Evolutionary conservation across 2,329 filamentous ascomycete species (phyloP), one percentile per base, ranked within the genome.

Genomic region (Aciculosporium take): DNA sequence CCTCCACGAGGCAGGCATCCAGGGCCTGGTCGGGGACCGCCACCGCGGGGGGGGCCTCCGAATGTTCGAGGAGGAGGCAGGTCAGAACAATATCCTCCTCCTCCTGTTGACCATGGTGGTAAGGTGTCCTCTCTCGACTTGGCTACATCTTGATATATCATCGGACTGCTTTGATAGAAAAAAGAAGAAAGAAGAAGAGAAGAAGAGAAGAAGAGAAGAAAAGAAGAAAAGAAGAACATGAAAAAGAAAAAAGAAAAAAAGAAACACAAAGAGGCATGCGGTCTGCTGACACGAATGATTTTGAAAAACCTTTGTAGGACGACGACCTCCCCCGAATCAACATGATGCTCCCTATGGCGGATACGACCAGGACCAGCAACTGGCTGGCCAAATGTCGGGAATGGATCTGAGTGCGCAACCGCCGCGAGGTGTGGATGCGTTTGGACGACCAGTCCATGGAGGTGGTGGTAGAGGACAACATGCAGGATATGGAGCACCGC

Each of bases 1-100:
- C 62, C 64, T n/a, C 57, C 61, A 21, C 57, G 60, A 38, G 58
- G 54, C 38, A 53, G 54, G 42, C 47, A 48, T 9, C 52, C 53
- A 13, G 52, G 49, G 18, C 56, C 52, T n/a, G 54, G 56, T 28
- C 54, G 62, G 24, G 43, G 39, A 17, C 36, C 40, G n/a, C 43
- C 43, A n/a, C 17, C 43, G 36, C 30, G 40, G 20, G 40, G 37
- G 17, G 32, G 7, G 30, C n/a, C 30, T 25, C 25, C n/a, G 2
- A 12, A 28, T 7, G 38, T 12, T 12, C 39, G 36, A 25, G 30
- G 30, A 17, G 36, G 43, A 24, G 39, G 36, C 9, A 31, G 39
- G 21, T 31, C 43, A 20, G 43, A 37, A 15, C 43, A 42, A 15
- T 36, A 45, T 28, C 18, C 36, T 27, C 36, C 34, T 28, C 18